Evolutionary conservation across 164 flowering plant species (phyloP), one percentile per base, ranked within the genome.

Genomic region (Tinospora cordifolia): DNA sequence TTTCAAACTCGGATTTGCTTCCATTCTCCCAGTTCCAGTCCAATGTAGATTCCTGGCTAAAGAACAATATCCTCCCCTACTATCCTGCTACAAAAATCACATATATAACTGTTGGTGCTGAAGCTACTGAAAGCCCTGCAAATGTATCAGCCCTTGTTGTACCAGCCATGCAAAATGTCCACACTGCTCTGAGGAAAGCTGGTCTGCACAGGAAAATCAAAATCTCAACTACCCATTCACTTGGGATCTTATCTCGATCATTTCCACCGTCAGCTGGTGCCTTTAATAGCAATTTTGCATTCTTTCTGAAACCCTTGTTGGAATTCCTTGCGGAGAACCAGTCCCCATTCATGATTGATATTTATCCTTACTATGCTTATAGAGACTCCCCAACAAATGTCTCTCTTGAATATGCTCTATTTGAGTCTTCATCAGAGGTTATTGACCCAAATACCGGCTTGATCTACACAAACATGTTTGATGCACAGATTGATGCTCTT

Each of bases 251-350:
- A 76, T 88, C 96, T 27, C 85, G 94, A 13, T 95, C 99, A 0
- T 92, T 85, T 76, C 99, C 99, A 1, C 96, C 99, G 0, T 92
- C 98, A 19, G 99, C 98, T 6, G 99, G 98, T 51, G 93, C 99
- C 36, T 92, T 95, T 70, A 81, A 75, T 68, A 88, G 91, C 75
- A 84, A 75, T 62, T 72, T 74, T 69, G 99, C 96, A 0, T 86
- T 60, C 75, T 87, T 89, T 71, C 71, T 94, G 60, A 88, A 80
- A 41, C 97, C 98, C 4, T 25, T 90, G 86, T 64, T 92, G 77
- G 96, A 90, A 60, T 90, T 95, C 69, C 93, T 95, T 69, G 94
- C 86, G 22, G 97, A 90, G 63, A 89, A 88, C 68, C 83, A 84
- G 58, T 92, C 99, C 14, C 97, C 96, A 11, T 88, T 95, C 78